Conservation (phyloP, 176 grass and related monocot genomes). For the Triticum timopheevii region DNA sequence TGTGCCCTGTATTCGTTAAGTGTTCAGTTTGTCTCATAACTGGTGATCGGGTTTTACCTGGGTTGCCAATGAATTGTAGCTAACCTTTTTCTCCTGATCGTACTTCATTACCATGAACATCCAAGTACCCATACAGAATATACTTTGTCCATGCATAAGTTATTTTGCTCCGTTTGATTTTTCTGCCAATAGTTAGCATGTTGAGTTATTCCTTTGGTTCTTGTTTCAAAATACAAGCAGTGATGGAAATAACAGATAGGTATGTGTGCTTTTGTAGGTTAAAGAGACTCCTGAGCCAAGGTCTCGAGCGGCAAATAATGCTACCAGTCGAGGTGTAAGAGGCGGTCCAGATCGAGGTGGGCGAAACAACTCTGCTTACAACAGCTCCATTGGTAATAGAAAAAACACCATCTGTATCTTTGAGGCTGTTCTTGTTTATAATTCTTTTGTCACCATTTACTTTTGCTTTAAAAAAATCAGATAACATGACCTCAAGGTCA, state of each 20-base stretch:
- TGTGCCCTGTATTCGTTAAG: neutral
- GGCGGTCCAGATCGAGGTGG: constrained; percentile 61
- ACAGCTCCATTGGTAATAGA: constrained; percentile 64
- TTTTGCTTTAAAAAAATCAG: constrained; percentile 32
- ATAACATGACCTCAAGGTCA: constrained; percentile 43
- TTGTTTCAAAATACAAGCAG: constrained; percentile 7
- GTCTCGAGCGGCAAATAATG: constrained; percentile 63
- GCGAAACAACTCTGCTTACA: constrained; percentile 50
- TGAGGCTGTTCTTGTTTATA: constrained; percentile 15
- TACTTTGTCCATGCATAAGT: neutral
- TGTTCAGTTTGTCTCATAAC: constrained; percentile 1
- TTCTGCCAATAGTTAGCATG: neutral
- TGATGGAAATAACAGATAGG: constrained; percentile 26
- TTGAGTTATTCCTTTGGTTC: constrained; percentile 1
- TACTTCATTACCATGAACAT: neutral
- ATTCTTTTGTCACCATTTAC: constrained; percentile 22
- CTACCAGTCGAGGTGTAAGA: constrained; percentile 57
- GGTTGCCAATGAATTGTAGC: constrained; percentile 2
- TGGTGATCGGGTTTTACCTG: neutral
- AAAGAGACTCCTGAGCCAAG: constrained; percentile 78
- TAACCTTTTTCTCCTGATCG: neutral
- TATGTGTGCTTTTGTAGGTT: constrained; percentile 44
- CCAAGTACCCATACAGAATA: neutral
- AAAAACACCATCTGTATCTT: neutral
- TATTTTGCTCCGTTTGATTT: neutral